These are phyloP conservation scores for Metschnikowia similis DNA, from an alignment of 805 yeast species.

Conservation along the genomic window DNA sequence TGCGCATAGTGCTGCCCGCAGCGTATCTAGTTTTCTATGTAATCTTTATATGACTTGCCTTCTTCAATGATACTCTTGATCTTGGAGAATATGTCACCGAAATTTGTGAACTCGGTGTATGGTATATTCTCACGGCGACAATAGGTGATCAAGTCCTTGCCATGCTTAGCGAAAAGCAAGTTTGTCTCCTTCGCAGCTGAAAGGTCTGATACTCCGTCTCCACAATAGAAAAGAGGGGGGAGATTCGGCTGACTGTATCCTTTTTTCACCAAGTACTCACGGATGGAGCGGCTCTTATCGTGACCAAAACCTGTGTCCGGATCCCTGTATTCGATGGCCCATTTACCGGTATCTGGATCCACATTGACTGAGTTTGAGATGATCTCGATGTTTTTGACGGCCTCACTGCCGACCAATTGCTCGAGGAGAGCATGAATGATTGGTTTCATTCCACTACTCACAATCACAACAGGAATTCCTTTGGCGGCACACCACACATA, in stretches of 20 bases:
- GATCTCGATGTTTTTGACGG: slow-evolving; percentile 68
- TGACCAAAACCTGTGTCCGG: slow-evolving; percentile 85
- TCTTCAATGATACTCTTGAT: slow-evolving; percentile 49
- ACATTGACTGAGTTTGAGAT: slow-evolving; percentile 72
- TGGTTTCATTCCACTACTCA: slow-evolving; percentile 92
- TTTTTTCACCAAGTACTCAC: slow-evolving; percentile 36
- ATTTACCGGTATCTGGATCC: slow-evolving; percentile 49
- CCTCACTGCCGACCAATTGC: slow-evolving; percentile 73
- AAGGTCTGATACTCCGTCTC: slow-evolving; percentile 96
- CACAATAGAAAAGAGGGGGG: slow-evolving; percentile 84
- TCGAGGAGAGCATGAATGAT: slow-evolving; percentile 74
- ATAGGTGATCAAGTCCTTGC: slow-evolving; percentile 82
- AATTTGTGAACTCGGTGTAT: slow-evolving; percentile 75
- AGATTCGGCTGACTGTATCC: slow-evolving; percentile 25
- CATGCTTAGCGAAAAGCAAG: slow-evolving; percentile 86
- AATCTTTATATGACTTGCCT: slow-evolving; percentile 14
- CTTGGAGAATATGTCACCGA: slow-evolving; percentile 65
- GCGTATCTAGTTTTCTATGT: slow-evolving; percentile 14
- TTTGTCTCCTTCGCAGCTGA: slow-evolving; percentile 95
- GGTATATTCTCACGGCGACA: slow-evolving; percentile 80
- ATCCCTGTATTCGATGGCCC: slow-evolving; percentile 86
- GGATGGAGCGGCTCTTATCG: slow-evolving; percentile 83
- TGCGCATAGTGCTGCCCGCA: neutral
- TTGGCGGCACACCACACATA: slow-evolving; percentile 72
- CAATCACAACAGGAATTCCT: slow-evolving; percentile 79